Evolutionary conservation across 805 yeast genomes (phyloP).

Genomic region (Metschnikowia proteae): DNA sequence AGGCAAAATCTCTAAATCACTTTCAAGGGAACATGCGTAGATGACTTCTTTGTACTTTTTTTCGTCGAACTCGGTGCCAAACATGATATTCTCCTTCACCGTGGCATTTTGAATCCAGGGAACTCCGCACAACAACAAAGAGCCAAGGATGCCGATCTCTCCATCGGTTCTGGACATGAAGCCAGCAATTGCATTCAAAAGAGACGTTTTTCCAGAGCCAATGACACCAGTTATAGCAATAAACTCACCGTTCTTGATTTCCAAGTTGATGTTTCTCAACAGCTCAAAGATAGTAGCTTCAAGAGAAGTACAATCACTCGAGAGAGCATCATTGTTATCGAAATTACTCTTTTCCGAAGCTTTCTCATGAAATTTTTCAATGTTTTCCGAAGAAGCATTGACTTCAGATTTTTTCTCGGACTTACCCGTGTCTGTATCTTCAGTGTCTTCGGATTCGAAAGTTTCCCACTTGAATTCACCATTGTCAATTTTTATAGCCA

Average conservation of each 20-base stretch:
- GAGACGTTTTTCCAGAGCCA: constrained; percentile 79
- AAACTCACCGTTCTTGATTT: constrained; percentile 61
- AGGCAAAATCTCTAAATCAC: constrained; percentile 62
- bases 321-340: neutral
- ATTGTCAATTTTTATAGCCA: constrained; percentile 47
- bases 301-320: constrained; percentile 6
- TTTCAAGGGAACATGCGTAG: constrained; percentile 60
- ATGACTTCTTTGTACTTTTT: constrained; percentile 52
- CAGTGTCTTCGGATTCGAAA: constrained; percentile 26
- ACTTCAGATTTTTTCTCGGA: neutral
- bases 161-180: constrained; percentile 60
- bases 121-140: constrained; percentile 51
- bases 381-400: constrained; percentile 2
- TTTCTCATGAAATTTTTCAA: neutral
- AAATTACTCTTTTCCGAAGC: neutral
- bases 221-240: constrained; percentile 74
- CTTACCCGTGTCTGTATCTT: constrained; percentile 17
- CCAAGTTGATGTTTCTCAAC: constrained; percentile 48
- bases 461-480: constrained; percentile 69
- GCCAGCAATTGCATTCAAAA: constrained; percentile 69
- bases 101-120: constrained; percentile 88
- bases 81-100: constrained; percentile 66
- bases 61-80: constrained; percentile 56
- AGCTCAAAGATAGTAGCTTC: constrained; percentile 39
- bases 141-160: constrained; percentile 48